Percentiles rank a stretch among this genome's conserved stretches.
phyloP scores from a whole-genome alignment of 106 monocot species.

The Platanthera zijinensis region DNA sequence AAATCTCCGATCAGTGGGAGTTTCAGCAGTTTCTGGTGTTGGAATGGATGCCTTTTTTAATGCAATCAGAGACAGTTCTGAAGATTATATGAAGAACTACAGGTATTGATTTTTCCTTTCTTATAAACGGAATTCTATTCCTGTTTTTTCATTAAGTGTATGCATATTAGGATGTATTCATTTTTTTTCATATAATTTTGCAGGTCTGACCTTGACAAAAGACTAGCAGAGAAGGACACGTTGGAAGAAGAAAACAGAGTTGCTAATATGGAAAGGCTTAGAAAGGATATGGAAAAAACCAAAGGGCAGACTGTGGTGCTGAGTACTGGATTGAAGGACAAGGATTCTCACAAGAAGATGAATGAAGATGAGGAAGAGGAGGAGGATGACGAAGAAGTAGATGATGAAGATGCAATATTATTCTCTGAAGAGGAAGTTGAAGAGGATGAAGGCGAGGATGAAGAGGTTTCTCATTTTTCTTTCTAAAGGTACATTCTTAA shows the following conservation, averaged over 20 bases:
- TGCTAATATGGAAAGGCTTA: constrained; percentile 74
- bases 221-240: constrained; percentile 73
- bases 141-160: neutral
- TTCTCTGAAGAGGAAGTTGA: constrained; percentile 46
- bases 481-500: constrained; percentile 31
- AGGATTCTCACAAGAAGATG: constrained; percentile 19
- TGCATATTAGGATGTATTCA: neutral
- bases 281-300: constrained; percentile 74
- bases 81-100: constrained; percentile 92
- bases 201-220: constrained; percentile 92
- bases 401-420: constrained; percentile 11
- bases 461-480: constrained; percentile 69
- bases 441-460: constrained; percentile 77
- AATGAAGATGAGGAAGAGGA: constrained; percentile 50
- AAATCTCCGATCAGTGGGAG: constrained; percentile 78
- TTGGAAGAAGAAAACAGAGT: constrained; percentile 57
- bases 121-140: neutral
- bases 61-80: constrained; percentile 68
- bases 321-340: constrained; percentile 82
- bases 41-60: constrained; percentile 81
- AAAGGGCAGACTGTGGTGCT: constrained; percentile 81
- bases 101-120: constrained; percentile 26
- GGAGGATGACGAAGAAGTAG: constrained; percentile 54
- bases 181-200: constrained; percentile 3
- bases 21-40: constrained; percentile 78